Percentiles rank a stretch among this genome's conserved stretches.
Conservation (phyloP, 169 alveolate genomes). For the Cyclospora cayetanensis region DNA sequence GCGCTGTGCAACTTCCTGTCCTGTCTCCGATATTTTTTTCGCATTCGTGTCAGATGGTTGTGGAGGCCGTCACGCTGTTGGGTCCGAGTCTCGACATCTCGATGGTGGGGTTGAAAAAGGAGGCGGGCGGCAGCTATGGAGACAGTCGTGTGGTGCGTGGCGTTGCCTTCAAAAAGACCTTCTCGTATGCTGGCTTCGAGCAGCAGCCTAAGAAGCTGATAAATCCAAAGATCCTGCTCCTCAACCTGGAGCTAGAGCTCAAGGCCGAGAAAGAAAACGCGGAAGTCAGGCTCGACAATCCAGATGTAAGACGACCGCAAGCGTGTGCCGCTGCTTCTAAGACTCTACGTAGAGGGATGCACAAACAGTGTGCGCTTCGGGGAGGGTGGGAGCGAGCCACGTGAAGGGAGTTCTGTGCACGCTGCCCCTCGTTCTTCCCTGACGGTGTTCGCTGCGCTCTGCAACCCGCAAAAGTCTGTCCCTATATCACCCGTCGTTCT, state of each 20-base stretch:
- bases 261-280: slow-evolving; percentile 99
- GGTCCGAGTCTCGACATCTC: slow-evolving; percentile 92
- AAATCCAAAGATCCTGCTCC: slow-evolving; percentile 94
- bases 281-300: slow-evolving; percentile 94
- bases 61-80: slow-evolving; percentile 94
- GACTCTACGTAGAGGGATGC: no score
- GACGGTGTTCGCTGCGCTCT: not conserved
- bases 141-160: slow-evolving; percentile 96
- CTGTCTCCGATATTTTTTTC: not conserved
- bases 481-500: not conserved
- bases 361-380: not conserved
- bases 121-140: slow-evolving; percentile 95
- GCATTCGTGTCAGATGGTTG: slow-evolving; percentile 85
- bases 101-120: slow-evolving; percentile 97
- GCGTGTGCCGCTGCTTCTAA: no score
- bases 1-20: not conserved
- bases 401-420: no score
- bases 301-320: slow-evolving; percentile 68
- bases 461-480: no score
- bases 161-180: slow-evolving; percentile 98
- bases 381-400: no score
- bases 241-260: slow-evolving; percentile 96
- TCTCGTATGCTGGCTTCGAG: slow-evolving; percentile 99
- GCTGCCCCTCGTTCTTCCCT: not conserved
- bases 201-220: slow-evolving; percentile 96